phyloP scores from a whole-genome alignment of 768 basidiomycete species.

The Boletus rex-veris region DNA sequence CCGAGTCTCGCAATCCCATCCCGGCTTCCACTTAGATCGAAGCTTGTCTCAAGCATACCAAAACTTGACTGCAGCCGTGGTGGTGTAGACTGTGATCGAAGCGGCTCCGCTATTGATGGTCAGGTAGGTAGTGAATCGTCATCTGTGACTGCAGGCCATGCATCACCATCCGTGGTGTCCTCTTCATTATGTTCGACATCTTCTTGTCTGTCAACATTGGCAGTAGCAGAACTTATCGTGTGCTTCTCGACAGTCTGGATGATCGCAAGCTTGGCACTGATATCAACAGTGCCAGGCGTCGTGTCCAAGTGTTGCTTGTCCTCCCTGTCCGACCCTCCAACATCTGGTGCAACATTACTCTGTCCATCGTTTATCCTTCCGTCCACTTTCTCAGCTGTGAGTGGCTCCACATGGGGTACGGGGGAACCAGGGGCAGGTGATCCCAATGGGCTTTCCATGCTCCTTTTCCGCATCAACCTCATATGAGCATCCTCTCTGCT shows the following conservation, averaged over 20 bases:
- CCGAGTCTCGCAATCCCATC: slow-evolving; percentile 34
- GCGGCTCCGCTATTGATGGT: not conserved
- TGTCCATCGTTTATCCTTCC: not conserved
- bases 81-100: slow-evolving; percentile 9
- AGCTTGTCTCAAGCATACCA: slow-evolving; percentile 21
- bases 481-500: slow-evolving; percentile 53
- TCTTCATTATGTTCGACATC: no score
- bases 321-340: slow-evolving; percentile 10
- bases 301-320: slow-evolving; percentile 38
- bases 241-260: no score
- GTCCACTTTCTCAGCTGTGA: not conserved
- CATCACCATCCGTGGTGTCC: not conserved
- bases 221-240: no score
- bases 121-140: not conserved
- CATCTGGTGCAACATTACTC: not conserved
- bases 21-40: slow-evolving; percentile 25
- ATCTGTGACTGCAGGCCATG: not conserved
- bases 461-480: slow-evolving; percentile 43
- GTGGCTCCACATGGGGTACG: not conserved
- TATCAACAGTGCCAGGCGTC: slow-evolving; percentile 33
- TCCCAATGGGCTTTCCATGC: slow-evolving; percentile 40
- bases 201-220: no score
- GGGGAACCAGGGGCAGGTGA: slow-evolving; percentile 17
- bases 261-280: no score
- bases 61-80: slow-evolving; percentile 12